These are phyloP conservation scores for Rhodotorula sp. DNA, from an alignment of 1,284 basidiomycete species.

Conservation along the genomic window DNA sequence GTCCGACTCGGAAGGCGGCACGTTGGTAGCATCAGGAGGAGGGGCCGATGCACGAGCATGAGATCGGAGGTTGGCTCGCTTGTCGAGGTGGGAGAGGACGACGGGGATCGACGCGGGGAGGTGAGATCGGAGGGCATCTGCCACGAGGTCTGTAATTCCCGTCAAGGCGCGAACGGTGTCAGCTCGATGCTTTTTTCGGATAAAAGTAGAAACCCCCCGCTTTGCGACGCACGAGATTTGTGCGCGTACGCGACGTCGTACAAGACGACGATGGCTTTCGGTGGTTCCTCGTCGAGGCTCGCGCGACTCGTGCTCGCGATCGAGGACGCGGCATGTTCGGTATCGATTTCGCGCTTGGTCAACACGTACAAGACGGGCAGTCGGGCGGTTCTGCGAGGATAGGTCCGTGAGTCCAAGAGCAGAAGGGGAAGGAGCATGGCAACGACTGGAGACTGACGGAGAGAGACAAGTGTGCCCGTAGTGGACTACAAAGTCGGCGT, in stretches of 20 bases:
- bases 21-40: too few relatives aligned
- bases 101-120: conserved; percentile 10
- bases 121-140: not conserved
- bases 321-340: conserved; percentile 56
- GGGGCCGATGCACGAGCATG: not conserved
- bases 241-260: conserved; percentile 83
- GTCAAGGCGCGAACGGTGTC: conserved; percentile 42
- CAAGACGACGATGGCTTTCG: conserved; percentile 58
- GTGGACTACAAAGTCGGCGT: conserved; percentile 88
- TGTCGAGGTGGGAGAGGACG: conserved; percentile 25
- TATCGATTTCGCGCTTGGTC: conserved; percentile 63
- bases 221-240: conserved; percentile 53
- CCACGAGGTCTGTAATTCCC: conserved; percentile 24
- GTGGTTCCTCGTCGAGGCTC: conserved; percentile 26
- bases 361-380: conserved; percentile 83
- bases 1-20: too few relatives aligned
- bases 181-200: rapidly evolving
- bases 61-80: conserved; percentile 23
- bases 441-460: conserved; percentile 57
- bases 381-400: conserved; percentile 62
- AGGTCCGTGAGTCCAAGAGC: not conserved
- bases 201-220: not conserved
- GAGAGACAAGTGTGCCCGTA: conserved; percentile 97
- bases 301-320: conserved; percentile 46
- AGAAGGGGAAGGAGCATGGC: not conserved